Base-by-base conservation (phyloP, 495 filamentous ascomycete species). In the Hypoxylon subgilvum region DNA sequence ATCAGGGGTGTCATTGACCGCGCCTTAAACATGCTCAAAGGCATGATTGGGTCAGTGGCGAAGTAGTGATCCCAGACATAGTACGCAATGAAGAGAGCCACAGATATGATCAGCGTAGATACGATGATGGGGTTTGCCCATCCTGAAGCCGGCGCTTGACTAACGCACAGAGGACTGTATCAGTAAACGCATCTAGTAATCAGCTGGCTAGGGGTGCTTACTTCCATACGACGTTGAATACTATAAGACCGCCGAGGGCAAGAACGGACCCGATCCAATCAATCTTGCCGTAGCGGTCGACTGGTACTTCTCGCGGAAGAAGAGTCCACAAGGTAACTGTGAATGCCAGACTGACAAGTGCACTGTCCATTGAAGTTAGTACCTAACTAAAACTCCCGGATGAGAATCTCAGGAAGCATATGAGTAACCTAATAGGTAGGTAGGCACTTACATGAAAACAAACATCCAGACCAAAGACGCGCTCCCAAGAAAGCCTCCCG, bases 171-270 rank as follows among this genome's bases (percentile, higher is more conserved):
- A 28, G 18, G n/a, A n/a, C n/a, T n/a, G n/a, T n/a, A n/a, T n/a
- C n/a, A n/a, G n/a, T n/a, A n/a, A n/a, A 19, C 6, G 47, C 43
- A 7, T 56, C 45, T 46, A 39, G 14, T 31, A 22, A 1, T 10
- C 9, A 2, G 8, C 25, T 9, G 25, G 49, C 2, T 8, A 13
- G 14, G 13, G 18, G 5, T 0, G 65, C 78, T 68, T 66, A 83
- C 78, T 79, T 82, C 79, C 80, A 84, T 17, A 75, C 75, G 61
- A 82, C 75, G 57, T 79, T 84, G 69, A 83, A 83, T 1, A 82
- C 49, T 8, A 83, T 77, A 21, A 82, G 53, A 1, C 70, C 75
- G 9, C 68, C 66, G 1, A 74, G 70, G 0, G 78, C 77, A 6
- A 84, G 58, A n/a, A 67, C 67, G 1, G 79, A 74, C 4, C 82